Percentiles rank a stretch among this genome's conserved stretches.
Evolutionary conservation across 2,329 filamentous ascomycete species (phyloP).

Genomic region (Aureobasidium vineae): DNA sequence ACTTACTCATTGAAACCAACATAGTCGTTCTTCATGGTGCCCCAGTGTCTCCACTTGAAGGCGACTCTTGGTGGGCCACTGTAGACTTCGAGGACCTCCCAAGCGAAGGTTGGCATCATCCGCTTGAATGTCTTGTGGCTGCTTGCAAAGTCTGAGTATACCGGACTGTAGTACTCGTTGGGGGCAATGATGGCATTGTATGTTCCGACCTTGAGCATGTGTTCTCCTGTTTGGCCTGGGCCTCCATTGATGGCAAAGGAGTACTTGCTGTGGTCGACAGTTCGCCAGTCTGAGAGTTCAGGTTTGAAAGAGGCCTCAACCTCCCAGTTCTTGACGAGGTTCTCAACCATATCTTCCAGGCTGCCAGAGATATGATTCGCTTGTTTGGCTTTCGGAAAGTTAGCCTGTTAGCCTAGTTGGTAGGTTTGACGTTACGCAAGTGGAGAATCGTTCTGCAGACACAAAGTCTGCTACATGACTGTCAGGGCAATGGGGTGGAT

Average conservation of each 20-base stretch:
- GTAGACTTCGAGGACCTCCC: conserved; percentile 68
- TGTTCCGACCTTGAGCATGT: conserved; percentile 66
- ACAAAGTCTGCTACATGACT: not conserved
- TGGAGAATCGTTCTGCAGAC: not conserved
- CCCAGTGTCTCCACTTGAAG: conserved; percentile 69
- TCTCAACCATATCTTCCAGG: conserved; percentile 62
- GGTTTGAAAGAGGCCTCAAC: conserved; percentile 69
- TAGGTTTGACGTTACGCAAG: not conserved
- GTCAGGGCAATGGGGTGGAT: not conserved
- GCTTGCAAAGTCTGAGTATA: conserved; percentile 59
- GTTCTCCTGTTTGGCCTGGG: conserved; percentile 55
- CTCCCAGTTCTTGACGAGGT: conserved; percentile 72
- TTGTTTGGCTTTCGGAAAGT: conserved; percentile 52
- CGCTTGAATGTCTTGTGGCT: conserved; percentile 70
- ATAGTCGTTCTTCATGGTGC: conserved; percentile 65
- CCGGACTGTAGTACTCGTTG: conserved; percentile 64
- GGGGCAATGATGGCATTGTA: conserved; percentile 66
- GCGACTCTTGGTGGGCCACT: conserved; percentile 61
- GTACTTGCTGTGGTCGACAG: conserved; percentile 60
- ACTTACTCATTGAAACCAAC: conserved; percentile 62
- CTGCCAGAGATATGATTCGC: conserved; percentile 56
- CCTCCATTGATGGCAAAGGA: conserved; percentile 64
- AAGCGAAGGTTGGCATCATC: conserved; percentile 71
- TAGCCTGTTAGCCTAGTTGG: conserved; percentile 26
- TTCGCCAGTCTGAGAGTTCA: conserved; percentile 61